Percentiles rank a stretch among this genome's conserved stretches.
Evolutionary conservation across 2,329 filamentous ascomycete genomes (phyloP).

Genomic region (Alternaria gansuensis): DNA sequence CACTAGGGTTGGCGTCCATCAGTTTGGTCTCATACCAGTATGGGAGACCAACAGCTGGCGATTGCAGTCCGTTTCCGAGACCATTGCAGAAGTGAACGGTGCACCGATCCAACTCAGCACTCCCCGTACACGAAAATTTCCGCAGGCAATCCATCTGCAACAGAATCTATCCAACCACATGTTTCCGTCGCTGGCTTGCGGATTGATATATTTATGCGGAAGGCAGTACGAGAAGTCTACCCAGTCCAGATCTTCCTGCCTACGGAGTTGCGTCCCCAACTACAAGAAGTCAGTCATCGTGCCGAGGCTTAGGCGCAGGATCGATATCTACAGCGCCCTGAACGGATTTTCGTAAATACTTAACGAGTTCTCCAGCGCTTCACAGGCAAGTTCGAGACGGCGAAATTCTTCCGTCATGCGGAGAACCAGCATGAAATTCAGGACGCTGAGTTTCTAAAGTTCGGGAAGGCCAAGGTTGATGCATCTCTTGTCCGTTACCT

Average conservation of each 20-base stretch:
- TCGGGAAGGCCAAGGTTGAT: slow-evolving; percentile 20
- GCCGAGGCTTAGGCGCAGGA: slow-evolving; percentile 18
- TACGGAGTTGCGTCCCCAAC: background rate
- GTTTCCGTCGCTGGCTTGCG: slow-evolving; percentile 14
- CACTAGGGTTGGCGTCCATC: slow-evolving; percentile 12
- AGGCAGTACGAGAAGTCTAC: slow-evolving; percentile 17
- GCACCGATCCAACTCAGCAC: slow-evolving; percentile 22
- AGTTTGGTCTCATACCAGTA: slow-evolving; percentile 17
- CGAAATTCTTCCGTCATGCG: slow-evolving; percentile 21
- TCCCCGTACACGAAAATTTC: slow-evolving; percentile 9
- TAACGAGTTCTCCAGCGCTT: slow-evolving; percentile 26
- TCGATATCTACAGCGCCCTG: slow-evolving; percentile 13
- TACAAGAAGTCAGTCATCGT: slow-evolving; percentile 18
- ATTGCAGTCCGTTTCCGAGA: slow-evolving; percentile 19
- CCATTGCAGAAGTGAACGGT: slow-evolving; percentile 23
- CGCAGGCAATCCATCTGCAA: slow-evolving; percentile 21
- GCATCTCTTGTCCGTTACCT: slow-evolving; percentile 28
- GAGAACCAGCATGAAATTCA: slow-evolving; percentile 7
- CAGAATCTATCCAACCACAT: slow-evolving; percentile 17
- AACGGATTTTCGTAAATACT: slow-evolving; percentile 17
- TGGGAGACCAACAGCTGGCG: slow-evolving; percentile 20
- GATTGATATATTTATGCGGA: slow-evolving; percentile 29
- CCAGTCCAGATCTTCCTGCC: background rate
- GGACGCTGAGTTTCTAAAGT: slow-evolving; percentile 24
- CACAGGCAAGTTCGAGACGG: slow-evolving; percentile 20